These are phyloP conservation scores for Balamuthia mandrillaris DNA, from an alignment of 208 protist species.

Conservation along the genomic window DNA sequence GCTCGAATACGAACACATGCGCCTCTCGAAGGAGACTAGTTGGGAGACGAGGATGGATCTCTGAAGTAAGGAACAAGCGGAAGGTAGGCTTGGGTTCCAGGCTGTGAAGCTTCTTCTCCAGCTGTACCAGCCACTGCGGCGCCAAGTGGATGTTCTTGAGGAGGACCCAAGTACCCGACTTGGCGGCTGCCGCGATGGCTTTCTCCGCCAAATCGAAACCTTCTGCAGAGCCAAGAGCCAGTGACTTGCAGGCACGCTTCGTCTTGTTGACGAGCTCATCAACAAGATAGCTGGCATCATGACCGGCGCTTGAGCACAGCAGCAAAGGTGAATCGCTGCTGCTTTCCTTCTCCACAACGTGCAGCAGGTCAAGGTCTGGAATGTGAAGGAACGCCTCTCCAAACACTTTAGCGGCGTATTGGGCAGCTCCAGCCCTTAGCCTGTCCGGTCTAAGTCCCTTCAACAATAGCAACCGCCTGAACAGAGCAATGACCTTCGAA, in stretches of 20 bases:
- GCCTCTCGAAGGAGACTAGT: constrained; percentile 65
- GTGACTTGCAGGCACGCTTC: constrained; percentile 65
- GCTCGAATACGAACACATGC: constrained; percentile 89
- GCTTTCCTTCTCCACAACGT: constrained; percentile 58
- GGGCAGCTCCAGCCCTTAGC: constrained; percentile 34
- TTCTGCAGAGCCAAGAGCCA: constrained; percentile 94
- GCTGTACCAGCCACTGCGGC: constrained; percentile 82
- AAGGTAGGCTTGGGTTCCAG: constrained; percentile 77
- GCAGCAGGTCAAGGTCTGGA: constrained; percentile 51
- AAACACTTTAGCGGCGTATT: constrained; percentile 69
- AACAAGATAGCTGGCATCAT: constrained; percentile 84
- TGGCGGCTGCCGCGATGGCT: constrained; percentile 80
- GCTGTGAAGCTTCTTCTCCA: constrained; percentile 94
- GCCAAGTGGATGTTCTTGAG: constrained; percentile 98
- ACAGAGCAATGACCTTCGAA: too few species aligned
- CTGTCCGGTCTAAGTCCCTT: constrained; percentile 72
- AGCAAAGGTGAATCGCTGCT: constrained; percentile 60
- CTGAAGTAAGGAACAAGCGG: constrained; percentile 93
- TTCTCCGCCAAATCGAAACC: constrained; percentile 85
- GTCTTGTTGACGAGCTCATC: constrained; percentile 80
- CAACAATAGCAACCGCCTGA: constrained; percentile 67
- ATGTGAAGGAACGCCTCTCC: constrained; percentile 57
- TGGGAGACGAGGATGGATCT: constrained; percentile 77
- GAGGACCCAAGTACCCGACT: constrained; percentile 89
- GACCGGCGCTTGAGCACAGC: constrained; percentile 80